Evolutionary conservation across 371 early-diverging fungal genomes (phyloP).

Genomic region (Mucor indicus): DNA sequence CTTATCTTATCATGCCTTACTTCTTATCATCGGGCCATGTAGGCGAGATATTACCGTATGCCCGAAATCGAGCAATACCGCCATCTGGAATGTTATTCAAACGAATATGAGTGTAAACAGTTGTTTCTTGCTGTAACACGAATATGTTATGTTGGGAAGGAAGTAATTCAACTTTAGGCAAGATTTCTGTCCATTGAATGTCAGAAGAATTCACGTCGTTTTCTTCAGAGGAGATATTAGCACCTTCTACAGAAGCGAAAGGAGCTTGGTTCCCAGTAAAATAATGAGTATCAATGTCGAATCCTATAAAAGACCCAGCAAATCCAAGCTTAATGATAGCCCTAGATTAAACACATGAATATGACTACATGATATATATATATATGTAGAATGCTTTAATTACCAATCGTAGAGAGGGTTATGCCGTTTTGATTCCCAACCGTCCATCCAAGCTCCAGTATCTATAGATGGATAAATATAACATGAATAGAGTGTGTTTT

Average conservation of each 20-base stretch:
- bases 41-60: slow-evolving; percentile 78
- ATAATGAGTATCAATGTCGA: slow-evolving; percentile 84
- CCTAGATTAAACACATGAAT: too few relatives aligned
- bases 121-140: slow-evolving; percentile 48
- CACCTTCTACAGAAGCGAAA: slow-evolving; percentile 70
- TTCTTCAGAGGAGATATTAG: slow-evolving; percentile 44
- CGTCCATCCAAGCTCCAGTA: slow-evolving; percentile 81
- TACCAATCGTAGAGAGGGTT: slow-evolving; percentile 78
- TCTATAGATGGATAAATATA: too few relatives aligned
- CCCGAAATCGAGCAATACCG: slow-evolving; percentile 85
- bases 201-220: slow-evolving; percentile 34
- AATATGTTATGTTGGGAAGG: slow-evolving; percentile 72
- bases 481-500: not conserved
- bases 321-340: slow-evolving; percentile 84
- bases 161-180: slow-evolving; percentile 67
- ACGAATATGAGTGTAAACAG: slow-evolving; percentile 70
- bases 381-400: too few relatives aligned
- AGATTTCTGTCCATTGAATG: slow-evolving; percentile 72
- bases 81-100: slow-evolving; percentile 91
- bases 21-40: slow-evolving; percentile 53
- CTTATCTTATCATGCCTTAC: slow-evolving; percentile 20
- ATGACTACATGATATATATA: too few relatives aligned
- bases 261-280: slow-evolving; percentile 91
- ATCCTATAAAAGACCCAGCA: slow-evolving; percentile 77
- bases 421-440: slow-evolving; percentile 92